Evolutionary conservation across 768 basidiomycete species (phyloP).

Genomic region (Xerocomus spinulosus): DNA sequence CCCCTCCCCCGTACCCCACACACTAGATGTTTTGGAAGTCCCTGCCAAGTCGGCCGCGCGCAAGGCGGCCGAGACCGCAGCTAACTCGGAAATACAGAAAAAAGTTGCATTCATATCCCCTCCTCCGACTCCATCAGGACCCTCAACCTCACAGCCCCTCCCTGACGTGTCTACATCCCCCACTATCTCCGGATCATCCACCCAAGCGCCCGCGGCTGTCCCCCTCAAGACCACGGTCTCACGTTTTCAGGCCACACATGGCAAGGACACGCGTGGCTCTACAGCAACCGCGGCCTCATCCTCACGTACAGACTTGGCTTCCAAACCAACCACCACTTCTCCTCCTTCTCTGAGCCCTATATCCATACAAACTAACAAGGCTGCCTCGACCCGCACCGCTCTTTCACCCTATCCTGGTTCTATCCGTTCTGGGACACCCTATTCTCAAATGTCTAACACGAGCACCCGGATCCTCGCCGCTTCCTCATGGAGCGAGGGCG

Average conservation of each 20-base stretch:
- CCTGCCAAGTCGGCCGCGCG: constrained; percentile 31
- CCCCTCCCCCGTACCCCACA: constrained; percentile 28
- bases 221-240: constrained; percentile 63
- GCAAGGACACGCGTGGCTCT: constrained; percentile 63
- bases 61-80: constrained; percentile 34
- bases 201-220: constrained; percentile 27
- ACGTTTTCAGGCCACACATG: constrained; percentile 71
- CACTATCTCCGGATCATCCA: constrained; percentile 29
- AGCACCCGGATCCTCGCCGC: constrained; percentile 73
- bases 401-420: constrained; percentile 66
- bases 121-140: constrained; percentile 59
- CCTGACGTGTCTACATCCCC: constrained; percentile 41
- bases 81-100: constrained; percentile 56
- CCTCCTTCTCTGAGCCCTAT: constrained; percentile 58
- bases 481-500: constrained; percentile 88
- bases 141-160: constrained; percentile 45
- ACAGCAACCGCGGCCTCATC: constrained; percentile 55
- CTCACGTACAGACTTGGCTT: constrained; percentile 59
- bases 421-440: constrained; percentile 76
- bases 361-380: constrained; percentile 48
- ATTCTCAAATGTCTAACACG: constrained; percentile 70
- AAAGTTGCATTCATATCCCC: constrained; percentile 88
- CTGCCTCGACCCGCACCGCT: constrained; percentile 58
- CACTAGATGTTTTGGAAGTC: constrained; percentile 19
- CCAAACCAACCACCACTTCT: constrained; percentile 42